Evolutionary conservation across 2,329 filamentous ascomycete genomes (phyloP).

Genomic region (Fusarium staphyleae): DNA sequence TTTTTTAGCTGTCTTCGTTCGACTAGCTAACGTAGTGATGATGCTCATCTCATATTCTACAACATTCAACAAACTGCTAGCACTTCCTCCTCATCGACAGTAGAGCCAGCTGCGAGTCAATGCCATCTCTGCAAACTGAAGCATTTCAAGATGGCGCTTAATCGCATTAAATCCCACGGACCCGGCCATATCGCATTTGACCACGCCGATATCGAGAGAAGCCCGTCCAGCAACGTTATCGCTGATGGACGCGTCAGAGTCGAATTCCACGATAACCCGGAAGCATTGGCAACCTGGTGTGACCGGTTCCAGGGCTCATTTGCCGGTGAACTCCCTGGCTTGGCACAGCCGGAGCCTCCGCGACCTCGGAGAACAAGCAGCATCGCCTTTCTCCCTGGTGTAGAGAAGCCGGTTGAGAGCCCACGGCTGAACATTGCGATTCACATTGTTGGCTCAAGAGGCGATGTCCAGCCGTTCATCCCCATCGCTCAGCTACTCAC

Average conservation of each 20-base stretch:
- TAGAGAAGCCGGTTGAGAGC: conserved; percentile 21
- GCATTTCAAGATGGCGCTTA: conserved; percentile 37
- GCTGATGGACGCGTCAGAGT: conserved; percentile 44
- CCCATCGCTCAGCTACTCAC: conserved; percentile 58
- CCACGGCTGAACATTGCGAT: conserved; percentile 45
- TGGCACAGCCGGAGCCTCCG: conserved; percentile 15
- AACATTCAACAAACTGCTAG: not conserved
- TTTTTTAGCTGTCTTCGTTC: no score
- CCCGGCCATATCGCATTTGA: conserved; percentile 40
- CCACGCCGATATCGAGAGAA: conserved; percentile 25
- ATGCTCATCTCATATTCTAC: conserved; percentile 1
- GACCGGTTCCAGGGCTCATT: conserved; percentile 30
- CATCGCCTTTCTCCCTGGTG: conserved; percentile 24
- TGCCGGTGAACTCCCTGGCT: conserved; percentile 5
- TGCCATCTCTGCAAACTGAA: not conserved
- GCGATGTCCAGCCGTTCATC: conserved; percentile 61
- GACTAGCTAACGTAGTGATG: no score
- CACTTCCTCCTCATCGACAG: not conserved
- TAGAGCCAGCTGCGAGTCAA: not conserved
- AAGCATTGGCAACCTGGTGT: conserved; percentile 40
- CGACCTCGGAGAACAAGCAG: conserved; percentile 34
- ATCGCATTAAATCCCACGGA: conserved; percentile 40
- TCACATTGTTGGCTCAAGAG: conserved; percentile 45
- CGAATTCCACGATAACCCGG: conserved; percentile 42
- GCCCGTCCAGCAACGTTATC: conserved; percentile 39